phyloP scores from a whole-genome alignment of 179 eudicot genomes.

The Spinacia oleracea region DNA sequence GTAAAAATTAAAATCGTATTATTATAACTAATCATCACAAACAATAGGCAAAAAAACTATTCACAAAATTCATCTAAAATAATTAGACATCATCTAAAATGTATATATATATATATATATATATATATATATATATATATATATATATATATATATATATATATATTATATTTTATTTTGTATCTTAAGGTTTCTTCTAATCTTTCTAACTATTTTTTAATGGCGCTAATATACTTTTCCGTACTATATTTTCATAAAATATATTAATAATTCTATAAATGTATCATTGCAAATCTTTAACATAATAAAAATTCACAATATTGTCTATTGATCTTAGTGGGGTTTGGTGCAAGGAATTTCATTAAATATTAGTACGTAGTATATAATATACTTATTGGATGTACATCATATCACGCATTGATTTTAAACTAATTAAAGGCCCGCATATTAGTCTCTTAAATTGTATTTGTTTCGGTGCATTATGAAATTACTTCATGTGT shows the following conservation, averaged over 20 bases:
- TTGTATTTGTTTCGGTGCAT: neutral
- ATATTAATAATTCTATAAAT: conserved; percentile 1
- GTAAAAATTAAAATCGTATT: no score
- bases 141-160: no score
- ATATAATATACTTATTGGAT: neutral
- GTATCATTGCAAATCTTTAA: conserved; percentile 26
- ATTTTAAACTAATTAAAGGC: neutral
- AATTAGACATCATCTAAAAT: no score
- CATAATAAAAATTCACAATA: neutral
- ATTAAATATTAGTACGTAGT: neutral
- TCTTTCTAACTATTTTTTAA: conserved; percentile 9
- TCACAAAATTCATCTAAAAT: no score
- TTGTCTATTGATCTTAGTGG: neutral
- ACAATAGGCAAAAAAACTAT: no score
- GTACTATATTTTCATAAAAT: neutral
- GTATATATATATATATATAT: no score
- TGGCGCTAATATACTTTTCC: neutral
- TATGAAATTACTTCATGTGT: neutral
- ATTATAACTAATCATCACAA: no score
- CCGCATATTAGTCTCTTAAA: neutral
- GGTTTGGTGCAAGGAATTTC: conserved; percentile 5
- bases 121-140: no score
- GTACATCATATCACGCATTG: neutral
- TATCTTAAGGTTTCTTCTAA: conserved; percentile 19
- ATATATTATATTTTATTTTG: no score